Evolutionary conservation across 176 grass and related monocot genomes (phyloP).

Genomic region (maize (Zea mays)): DNA sequence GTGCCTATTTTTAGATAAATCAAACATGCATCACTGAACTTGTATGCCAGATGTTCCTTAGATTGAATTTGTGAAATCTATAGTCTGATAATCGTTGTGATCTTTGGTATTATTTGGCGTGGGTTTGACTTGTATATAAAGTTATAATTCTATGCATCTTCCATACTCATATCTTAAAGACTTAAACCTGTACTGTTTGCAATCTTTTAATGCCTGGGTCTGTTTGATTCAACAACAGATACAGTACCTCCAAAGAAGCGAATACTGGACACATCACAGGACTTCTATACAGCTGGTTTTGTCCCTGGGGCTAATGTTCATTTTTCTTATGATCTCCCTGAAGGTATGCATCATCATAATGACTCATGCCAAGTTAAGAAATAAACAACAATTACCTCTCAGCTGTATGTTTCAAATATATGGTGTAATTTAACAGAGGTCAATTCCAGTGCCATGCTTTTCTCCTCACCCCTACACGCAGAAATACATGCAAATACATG

Average conservation of each 20-base stretch:
- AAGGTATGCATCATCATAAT: conserved; percentile 55
- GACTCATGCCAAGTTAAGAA: background rate
- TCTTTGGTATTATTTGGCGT: background rate
- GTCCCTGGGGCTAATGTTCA: conserved; percentile 87
- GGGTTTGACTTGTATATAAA: background rate
- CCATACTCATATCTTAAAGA: conserved; percentile 4
- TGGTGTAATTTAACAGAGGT: conserved; percentile 19
- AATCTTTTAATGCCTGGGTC: conserved; percentile 27
- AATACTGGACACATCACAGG: conserved; percentile 72
- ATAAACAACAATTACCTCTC: conserved; percentile 6
- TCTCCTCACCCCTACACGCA: no score
- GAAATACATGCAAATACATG: no score
- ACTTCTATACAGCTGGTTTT: conserved; percentile 88
- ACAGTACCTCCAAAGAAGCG: conserved; percentile 90
- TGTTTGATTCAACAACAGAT: conserved; percentile 57
- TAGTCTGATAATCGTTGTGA: no score
- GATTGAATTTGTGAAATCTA: no score
- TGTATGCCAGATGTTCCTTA: conserved; percentile 8
- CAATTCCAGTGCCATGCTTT: no score
- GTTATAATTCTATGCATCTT: conserved; percentile 5
- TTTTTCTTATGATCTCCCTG: conserved; percentile 84
- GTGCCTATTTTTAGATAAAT: conserved; percentile 18
- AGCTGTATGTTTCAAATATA: background rate
- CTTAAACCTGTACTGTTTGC: background rate
- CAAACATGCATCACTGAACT: background rate